A percentile compares a stretch with the other conserved stretches of the same genome.
Evolutionary conservation across 257 asterid species (phyloP).

Genomic region (Ehretia macrophylla): DNA sequence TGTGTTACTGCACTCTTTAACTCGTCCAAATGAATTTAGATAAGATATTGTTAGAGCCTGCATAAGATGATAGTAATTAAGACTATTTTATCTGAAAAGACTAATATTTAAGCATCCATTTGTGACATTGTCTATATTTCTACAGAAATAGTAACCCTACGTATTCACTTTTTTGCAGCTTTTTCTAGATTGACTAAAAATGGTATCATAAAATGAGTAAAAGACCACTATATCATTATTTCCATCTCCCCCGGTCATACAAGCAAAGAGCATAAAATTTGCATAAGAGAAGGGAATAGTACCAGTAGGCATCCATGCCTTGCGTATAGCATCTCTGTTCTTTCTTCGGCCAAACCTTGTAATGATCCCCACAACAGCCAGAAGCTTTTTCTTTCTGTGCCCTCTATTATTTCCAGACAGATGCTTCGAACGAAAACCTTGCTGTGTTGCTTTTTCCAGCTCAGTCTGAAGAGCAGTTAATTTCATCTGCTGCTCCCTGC

Average conservation of each 20-base stretch:
- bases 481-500: constrained; percentile 73
- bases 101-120: no score
- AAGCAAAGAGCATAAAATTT: neutral
- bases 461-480: constrained; percentile 60
- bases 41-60: no score
- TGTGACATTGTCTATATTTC: no score
- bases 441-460: constrained; percentile 68
- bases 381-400: constrained; percentile 49
- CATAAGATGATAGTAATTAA: no score
- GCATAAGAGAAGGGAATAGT: constrained; percentile 7
- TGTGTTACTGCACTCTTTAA: no score
- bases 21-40: no score
- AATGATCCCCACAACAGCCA: constrained; percentile 71
- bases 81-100: no score
- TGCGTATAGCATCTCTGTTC: constrained; percentile 84
- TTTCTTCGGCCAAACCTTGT: constrained; percentile 73
- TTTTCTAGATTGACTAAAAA: no score
- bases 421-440: constrained; percentile 61
- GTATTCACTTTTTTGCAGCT: no score
- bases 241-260: neutral
- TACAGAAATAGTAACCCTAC: no score
- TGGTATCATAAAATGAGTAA: no score
- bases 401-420: constrained; percentile 35
- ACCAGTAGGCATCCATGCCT: constrained; percentile 93
- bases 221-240: no score